Percentiles rank a stretch among this genome's conserved stretches.
Conservation (phyloP, 805 yeast species). For the Lipomyces sp. region DNA sequence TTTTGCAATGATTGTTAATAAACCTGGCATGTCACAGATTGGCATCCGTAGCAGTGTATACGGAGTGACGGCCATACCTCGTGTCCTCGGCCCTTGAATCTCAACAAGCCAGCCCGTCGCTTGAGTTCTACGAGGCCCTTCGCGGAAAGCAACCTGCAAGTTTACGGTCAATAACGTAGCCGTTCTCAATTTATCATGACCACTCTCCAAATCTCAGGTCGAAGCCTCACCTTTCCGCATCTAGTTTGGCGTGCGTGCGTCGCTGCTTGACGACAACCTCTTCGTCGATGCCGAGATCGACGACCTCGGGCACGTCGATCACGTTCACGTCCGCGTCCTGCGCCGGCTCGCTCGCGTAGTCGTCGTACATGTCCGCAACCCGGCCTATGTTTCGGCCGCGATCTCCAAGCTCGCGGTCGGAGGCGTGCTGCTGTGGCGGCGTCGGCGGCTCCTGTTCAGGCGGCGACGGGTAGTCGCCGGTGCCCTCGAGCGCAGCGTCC, state of each 20-base stretch:
- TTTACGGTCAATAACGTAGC: not conserved
- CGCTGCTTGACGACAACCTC: conserved; percentile 36
- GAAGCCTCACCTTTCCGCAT: conserved; percentile 36
- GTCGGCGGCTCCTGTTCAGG: not conserved
- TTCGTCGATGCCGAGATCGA: conserved; percentile 33
- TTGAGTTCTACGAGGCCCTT: conserved; percentile 57
- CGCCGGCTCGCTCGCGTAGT: too few species aligned
- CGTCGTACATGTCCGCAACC: too few species aligned
- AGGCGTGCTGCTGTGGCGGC: not conserved
- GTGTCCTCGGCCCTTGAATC: conserved; percentile 43
- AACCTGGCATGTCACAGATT: not conserved
- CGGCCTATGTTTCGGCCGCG: too few species aligned
- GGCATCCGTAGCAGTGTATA: not conserved
- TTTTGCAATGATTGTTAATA: not conserved
- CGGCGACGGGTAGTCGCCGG: not conserved
- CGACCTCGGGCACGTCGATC: not conserved
- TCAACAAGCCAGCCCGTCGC: conserved; percentile 31
- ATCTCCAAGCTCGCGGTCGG: too few species aligned
- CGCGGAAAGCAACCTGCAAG: conserved; percentile 46
- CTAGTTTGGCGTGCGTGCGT: conserved; percentile 46
- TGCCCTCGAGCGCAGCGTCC: too few species aligned
- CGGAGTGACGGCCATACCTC: conserved; percentile 41
- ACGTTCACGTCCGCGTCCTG: not conserved
- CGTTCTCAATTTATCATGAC: not conserved
- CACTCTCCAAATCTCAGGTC: not conserved